These are phyloP conservation scores for Phytophthora palmivora DNA, from an alignment of 352 stramenopile genomes.

Conservation along the genomic window DNA sequence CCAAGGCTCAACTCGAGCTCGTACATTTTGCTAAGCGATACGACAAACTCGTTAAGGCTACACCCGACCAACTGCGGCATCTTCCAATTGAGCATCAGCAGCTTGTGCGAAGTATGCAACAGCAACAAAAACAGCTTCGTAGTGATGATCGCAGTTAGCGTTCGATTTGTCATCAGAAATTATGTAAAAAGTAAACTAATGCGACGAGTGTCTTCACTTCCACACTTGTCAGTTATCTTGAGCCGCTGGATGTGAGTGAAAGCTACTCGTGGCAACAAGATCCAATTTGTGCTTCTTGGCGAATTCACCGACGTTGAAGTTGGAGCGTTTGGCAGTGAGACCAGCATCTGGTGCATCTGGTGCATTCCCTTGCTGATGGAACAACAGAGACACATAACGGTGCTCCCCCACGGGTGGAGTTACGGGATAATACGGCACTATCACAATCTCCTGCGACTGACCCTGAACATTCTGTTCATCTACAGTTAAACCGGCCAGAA, in stretches of 20 bases:
- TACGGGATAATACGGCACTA: conserved; percentile 72
- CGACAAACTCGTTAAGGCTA: conserved; percentile 47
- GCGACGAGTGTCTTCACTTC: conserved; percentile 1
- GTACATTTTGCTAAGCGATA: conserved; percentile 66
- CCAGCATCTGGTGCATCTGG: conserved; percentile 16
- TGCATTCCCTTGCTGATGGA: conserved; percentile 35
- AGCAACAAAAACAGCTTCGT: conserved; percentile 15
- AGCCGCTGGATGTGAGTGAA: conserved; percentile 48
- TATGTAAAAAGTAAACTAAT: conserved; percentile 17
- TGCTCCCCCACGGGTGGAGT: conserved; percentile 57
- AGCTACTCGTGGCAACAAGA: conserved; percentile 42
- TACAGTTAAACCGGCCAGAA: conserved; percentile 42
- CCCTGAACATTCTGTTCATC: conserved; percentile 5
- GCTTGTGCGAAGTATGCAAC: conserved; percentile 48
- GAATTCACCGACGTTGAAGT: conserved; percentile 61
- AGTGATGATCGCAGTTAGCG: conserved; percentile 13
- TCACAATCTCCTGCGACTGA: conserved; percentile 13
- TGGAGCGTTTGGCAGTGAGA: conserved; percentile 44
- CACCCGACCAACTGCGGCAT: conserved; percentile 37
- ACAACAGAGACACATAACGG: conserved; percentile 66
- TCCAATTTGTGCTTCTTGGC: conserved; percentile 38
- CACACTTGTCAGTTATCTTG: conserved; percentile 18
- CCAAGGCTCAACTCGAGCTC: conserved; percentile 48
- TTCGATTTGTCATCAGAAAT: neutral
- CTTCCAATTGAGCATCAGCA: conserved; percentile 51